Evolutionary conservation across 2,329 filamentous ascomycete genomes (phyloP), one percentile per base, ranked within the genome.

Genomic region (Pseudogymnoascus sp.): DNA sequence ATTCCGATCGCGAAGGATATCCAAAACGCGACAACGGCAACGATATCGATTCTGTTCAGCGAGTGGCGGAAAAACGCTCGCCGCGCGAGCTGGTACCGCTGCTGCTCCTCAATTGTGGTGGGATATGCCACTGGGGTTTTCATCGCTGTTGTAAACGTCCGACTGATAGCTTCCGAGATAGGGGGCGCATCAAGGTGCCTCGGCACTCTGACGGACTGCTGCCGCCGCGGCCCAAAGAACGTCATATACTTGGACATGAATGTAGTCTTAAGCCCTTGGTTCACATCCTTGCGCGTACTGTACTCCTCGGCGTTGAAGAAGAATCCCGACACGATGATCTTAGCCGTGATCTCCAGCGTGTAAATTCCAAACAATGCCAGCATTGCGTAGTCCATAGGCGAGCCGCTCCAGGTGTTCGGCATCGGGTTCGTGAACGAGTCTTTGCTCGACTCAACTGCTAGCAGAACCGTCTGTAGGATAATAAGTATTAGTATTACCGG

Each of bases 1-100:
- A 93, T 76, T 34, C 86, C 84, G 60, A 99, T 80, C 9, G 85
- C 74, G 70, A 97, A 95, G 1, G 91, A 88, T 63, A 96, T 88
- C 95, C 95, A 99, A 75, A 92, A 99, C 0, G 93, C 89, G n/a
- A 95, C 81, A 6, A 99, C 89, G 1, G 95, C 96, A 62, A 99
- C 80, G 74, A 97, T 97, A 74, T 99, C 95, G 9, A 97, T 82
- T 61, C 95, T 86, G 73, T 97, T 97, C 78, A 99, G 99, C 0
- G 91, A 93, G 75, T 99, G 95, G 14, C 95, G 87, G 63, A 99
- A 78, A 74, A 97, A 97, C 1, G 95, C 96, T 66, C 95, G 86
- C 62, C 95, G 88, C 14, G 96, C 93, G 62, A 99, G 82, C 67
- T 96, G 88, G 68, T 88, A 83, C 65, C 93, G 87, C 73, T 95